Evolutionary conservation across 2,329 filamentous ascomycete genomes (phyloP).

Genomic region (Dichotomopilus funicola): DNA sequence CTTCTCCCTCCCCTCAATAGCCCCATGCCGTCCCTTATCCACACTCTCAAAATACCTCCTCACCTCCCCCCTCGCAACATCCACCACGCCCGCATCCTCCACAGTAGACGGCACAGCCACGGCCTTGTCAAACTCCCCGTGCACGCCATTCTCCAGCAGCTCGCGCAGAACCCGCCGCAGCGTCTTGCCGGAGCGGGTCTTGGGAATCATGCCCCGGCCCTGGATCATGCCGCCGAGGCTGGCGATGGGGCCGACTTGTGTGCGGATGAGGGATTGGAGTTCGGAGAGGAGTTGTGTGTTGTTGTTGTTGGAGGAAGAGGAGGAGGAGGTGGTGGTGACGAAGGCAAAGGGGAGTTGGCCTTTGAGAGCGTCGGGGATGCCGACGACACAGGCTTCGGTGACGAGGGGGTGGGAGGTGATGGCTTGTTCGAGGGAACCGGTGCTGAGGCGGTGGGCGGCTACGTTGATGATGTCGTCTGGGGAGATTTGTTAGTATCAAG

Average conservation of each 20-base stretch:
- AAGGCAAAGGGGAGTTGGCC: slow-evolving; percentile 91
- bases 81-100: slow-evolving; percentile 70
- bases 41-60: slow-evolving; percentile 65
- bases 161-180: slow-evolving; percentile 74
- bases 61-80: slow-evolving; percentile 64
- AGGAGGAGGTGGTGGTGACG: slow-evolving; percentile 52
- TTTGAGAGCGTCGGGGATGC: slow-evolving; percentile 78
- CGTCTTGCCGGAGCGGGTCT: slow-evolving; percentile 89
- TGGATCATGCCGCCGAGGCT: slow-evolving; percentile 79
- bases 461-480: slow-evolving; percentile 88
- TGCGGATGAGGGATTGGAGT: slow-evolving; percentile 65
- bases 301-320: slow-evolving; percentile 30
- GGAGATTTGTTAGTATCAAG: not conserved
- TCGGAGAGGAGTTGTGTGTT: slow-evolving; percentile 41
- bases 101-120: slow-evolving; percentile 78
- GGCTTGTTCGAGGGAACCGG: slow-evolving; percentile 83
- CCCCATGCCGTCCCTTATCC: slow-evolving; percentile 33
- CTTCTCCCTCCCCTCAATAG: slow-evolving; percentile 35
- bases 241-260: slow-evolving; percentile 82
- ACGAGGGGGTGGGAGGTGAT: slow-evolving; percentile 74
- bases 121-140: slow-evolving; percentile 63
- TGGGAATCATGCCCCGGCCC: slow-evolving; percentile 80
- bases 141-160: slow-evolving; percentile 73
- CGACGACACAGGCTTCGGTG: slow-evolving; percentile 79
- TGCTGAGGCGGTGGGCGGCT: slow-evolving; percentile 86